Evolutionary conservation across 805 yeast genomes (phyloP), one percentile per base, ranked within the genome.

Genomic region (Myxozyma sirexii): DNA sequence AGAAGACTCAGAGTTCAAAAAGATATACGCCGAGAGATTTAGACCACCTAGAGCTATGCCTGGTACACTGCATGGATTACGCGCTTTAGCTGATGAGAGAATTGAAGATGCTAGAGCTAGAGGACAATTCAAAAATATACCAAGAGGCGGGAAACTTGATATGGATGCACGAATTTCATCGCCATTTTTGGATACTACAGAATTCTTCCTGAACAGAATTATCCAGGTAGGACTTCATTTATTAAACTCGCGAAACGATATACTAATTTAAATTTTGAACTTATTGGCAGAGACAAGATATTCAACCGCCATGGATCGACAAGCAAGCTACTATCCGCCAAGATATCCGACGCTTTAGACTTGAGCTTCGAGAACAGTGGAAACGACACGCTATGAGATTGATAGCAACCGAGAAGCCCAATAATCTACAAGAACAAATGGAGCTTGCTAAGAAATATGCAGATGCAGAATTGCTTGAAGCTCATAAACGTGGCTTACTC

Each of bases 281-380:
- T n/a, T n/a, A n/a, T n/a, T n/a, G n/a, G n/a, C n/a, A 73, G 54
- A 80, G 82, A 44, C 97, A 91, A 71, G 91, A 89, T 50, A 84
- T 89, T 0, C 76, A 84, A 10, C 96, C 97, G 0, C 96, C 96
- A 0, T 91, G 97, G 97, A 86, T 91, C 38, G 96, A 90, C 67
- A 85, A 82, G 56, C 94, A 88, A 71, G 77, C 82, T 19, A 78
- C 82, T 1, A 82, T 86, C 3, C 79, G 80, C 44, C 60, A 67
- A 1, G 82, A 81, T 38, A 77, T 87, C 7, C 69, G 67, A 1
- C 68, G 68, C 0, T 83, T 88, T 55, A 72, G 91, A 54, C 17
- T 42, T 4, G 78, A 80, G 5, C 35, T 67, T 13, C 59, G 67
- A 8, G 54, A 54, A 24, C 52, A 57, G 31, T 66, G 68, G 68